Evolutionary conservation across 2,329 filamentous ascomycete genomes (phyloP), one percentile per base, ranked within the genome.

Genomic region (Fusarium dlaminii): DNA sequence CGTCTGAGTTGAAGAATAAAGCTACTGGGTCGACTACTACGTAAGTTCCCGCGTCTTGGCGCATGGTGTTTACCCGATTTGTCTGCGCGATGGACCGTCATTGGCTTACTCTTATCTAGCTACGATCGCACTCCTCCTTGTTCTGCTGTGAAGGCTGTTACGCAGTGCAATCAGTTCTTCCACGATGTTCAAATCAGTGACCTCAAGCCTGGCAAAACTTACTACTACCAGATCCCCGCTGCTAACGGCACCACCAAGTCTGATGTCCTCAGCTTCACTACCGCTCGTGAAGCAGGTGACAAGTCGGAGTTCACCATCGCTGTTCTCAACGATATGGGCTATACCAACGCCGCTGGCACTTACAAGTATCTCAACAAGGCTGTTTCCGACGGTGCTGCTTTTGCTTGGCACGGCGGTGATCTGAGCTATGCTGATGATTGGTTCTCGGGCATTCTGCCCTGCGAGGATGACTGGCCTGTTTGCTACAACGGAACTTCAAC

Each of bases 361-460:
- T 65, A 63, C 7, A 54, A 63, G n/a, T 65, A 65, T 34, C 34
- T 54, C n/a, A 63, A 65, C 17, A 17, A 45, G 11, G 63, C 58
- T 1, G 12, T 65, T 34, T 20, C 34, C 0, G 58, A 65, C 7
- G 63, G 58, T 5, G 17, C 49, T 17, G 58, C 58, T 0, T 65
- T 65, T 36, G 63, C 39, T 0, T 65, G 63, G 63, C 63, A 65
- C 6, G 63, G 63, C 1, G 58, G 63, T 14, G 63, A 65, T 40
- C 39, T 65, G 7, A 65, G 63, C 10, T 63, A 65, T 22, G 63
- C 63, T 8, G 58, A 65, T 29, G 63, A 65, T 15, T 65, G 63
- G 63, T 63, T 54, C 39, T 54, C 58, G 6, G 63, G 63, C 4
- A 40, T 63, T 42, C 24, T 65, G 8, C 63, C 63, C 6, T 65